Evolutionary conservation across 2,329 filamentous ascomycete species (phyloP).

Genomic region (Capronia epimyces): DNA sequence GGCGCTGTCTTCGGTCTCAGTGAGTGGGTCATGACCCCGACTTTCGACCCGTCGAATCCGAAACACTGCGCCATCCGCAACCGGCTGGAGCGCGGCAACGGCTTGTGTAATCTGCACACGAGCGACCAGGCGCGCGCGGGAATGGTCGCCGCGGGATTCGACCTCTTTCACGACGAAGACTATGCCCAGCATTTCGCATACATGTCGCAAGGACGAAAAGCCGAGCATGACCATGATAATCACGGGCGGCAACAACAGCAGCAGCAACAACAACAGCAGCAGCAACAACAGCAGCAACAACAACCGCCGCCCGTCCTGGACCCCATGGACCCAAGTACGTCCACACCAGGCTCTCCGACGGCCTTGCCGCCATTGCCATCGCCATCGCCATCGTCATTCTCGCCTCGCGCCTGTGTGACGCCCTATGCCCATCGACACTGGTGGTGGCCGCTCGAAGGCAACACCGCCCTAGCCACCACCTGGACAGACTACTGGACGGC

Average conservation of each 20-base stretch:
- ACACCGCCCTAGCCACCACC: slow-evolving; percentile 12
- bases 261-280: background rate
- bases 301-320: no score
- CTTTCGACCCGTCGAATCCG: slow-evolving; percentile 27
- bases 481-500: slow-evolving; percentile 21
- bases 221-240: background rate
- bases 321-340: no score
- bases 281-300: no score
- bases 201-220: background rate
- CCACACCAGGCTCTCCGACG: background rate
- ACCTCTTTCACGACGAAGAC: slow-evolving; percentile 30
- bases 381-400: background rate
- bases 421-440: slow-evolving; percentile 20
- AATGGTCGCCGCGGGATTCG: slow-evolving; percentile 29
- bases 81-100: slow-evolving; percentile 32
- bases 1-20: slow-evolving; percentile 30
- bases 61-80: slow-evolving; percentile 29
- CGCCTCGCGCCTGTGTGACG: background rate
- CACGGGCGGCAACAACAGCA: background rate
- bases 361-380: background rate
- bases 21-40: slow-evolving; percentile 33
- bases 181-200: slow-evolving; percentile 25
- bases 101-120: slow-evolving; percentile 29
- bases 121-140: slow-evolving; percentile 23
- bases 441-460: slow-evolving; percentile 28